Base-by-base conservation (phyloP, 768 basidiomycete species). In the Roridomyces roridus region DNA sequence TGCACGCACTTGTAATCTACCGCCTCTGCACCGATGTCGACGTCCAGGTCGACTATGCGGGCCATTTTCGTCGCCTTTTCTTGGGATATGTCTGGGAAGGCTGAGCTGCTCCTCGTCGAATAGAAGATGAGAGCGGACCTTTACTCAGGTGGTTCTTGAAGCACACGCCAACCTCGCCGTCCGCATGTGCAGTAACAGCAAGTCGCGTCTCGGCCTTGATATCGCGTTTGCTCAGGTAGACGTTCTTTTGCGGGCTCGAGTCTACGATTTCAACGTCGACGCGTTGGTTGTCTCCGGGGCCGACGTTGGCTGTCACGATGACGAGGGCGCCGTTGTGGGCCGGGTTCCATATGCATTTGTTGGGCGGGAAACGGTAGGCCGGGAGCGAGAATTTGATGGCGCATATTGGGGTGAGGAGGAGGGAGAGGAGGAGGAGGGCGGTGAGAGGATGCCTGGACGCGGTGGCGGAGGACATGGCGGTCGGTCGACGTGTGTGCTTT, bases 1-100 rank as follows among this genome's bases (percentile, higher is more conserved):
- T n/a, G 34, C 10, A 77, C 90, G 61, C 67, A 96, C 95, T 99
- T 98, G 83, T 98, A 98, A 75, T 99, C 97, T 34, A 98, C 89
- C 2, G 97, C 97, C 67, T 98, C 96, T 12, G 96, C 96, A 29
- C 97, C 97, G 71, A 99, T 96, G 68, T 99, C 97, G 34, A 98
- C 85, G 68, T 99, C 97, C 55, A 98, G 77, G 78, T 99, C 96
- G 58, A 99, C 73, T 36, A 91, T 83, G 15, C 94, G 83, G 36
- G 78, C 73, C 62, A 85, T 76, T 51, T 82, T 81, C 28, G 73
- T 67, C 3, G 77, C 77, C 47, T 86, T 74, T 23, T 80, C 78
- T 42, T 69, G 67, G 21, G 78, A 73, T 18, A 82, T 72, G 18
- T 79, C 86, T 87, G 53, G 9, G n/a, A 51, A 34, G 14, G 25